Evolutionary conservation across 768 basidiomycete genomes (phyloP).

Genomic region (Suillus ampliporus): DNA sequence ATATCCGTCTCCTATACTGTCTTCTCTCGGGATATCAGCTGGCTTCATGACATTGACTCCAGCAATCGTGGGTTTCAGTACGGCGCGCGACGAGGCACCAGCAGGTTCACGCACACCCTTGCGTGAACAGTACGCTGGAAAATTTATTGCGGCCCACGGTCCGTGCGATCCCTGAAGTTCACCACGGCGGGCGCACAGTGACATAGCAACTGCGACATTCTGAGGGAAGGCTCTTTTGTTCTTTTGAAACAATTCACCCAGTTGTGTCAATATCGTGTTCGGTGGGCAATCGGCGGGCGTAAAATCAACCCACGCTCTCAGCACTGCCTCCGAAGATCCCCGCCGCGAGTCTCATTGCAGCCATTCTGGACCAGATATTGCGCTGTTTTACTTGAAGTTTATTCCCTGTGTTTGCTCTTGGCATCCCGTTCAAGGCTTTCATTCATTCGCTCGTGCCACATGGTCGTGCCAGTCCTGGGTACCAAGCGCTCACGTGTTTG

Average conservation of each 20-base stretch:
- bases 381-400: too few relatives aligned
- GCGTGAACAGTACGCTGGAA: background rate
- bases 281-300: background rate
- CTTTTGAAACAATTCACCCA: background rate
- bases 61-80: background rate
- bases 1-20: background rate
- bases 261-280: background rate
- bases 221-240: background rate
- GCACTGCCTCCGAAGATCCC: background rate
- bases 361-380: too few relatives aligned
- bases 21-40: background rate
- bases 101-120: background rate
- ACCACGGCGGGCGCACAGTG: background rate
- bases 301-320: constrained; percentile 2
- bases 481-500: too few relatives aligned
- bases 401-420: background rate
- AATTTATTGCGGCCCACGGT: background rate
- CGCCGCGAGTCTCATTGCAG: background rate
- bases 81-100: background rate
- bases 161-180: background rate
- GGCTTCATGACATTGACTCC: background rate
- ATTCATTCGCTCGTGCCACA: background rate
- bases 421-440: background rate
- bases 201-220: background rate
- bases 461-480: too few relatives aligned